Conservation (phyloP, 2,329 filamentous ascomycete genomes). For the Bipolaris zeicola region DNA sequence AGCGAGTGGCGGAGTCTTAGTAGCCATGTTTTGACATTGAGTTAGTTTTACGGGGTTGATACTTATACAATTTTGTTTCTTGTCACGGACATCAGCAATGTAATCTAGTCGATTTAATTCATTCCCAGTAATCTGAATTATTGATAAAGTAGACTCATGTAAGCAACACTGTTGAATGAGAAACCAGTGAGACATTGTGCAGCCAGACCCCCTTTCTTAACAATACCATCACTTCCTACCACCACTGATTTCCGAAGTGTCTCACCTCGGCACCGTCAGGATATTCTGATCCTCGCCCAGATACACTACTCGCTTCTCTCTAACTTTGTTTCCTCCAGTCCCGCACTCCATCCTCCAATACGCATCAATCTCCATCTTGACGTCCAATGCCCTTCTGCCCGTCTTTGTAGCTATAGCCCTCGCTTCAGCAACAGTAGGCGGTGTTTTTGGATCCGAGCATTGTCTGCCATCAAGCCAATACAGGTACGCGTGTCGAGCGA, state of each 20-base stretch:
- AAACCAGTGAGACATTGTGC: too few relatives aligned
- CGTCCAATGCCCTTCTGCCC: slow-evolving; percentile 13
- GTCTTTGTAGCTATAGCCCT: slow-evolving; percentile 11
- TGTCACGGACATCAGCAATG: too few relatives aligned
- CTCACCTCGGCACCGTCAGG: not conserved
- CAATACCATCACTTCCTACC: not conserved
- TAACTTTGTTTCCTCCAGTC: slow-evolving; percentile 1
- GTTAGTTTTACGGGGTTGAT: too few relatives aligned
- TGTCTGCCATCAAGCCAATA: slow-evolving; percentile 21
- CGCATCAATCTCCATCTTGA: slow-evolving; percentile 20
- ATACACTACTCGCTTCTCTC: slow-evolving; percentile 12
- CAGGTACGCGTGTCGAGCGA: slow-evolving; percentile 23
- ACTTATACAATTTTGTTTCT: too few relatives aligned
- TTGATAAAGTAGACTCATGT: too few relatives aligned
- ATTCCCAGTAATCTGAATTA: too few relatives aligned
- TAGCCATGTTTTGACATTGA: too few relatives aligned
- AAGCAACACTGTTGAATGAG: too few relatives aligned
- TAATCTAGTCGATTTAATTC: too few relatives aligned
- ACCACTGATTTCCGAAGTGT: slow-evolving; percentile 14
- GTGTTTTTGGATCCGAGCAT: slow-evolving; percentile 9
- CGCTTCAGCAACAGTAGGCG: slow-evolving; percentile 16
- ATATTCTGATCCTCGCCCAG: slow-evolving; percentile 17
- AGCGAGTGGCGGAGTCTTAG: too few relatives aligned
- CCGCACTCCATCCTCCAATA: slow-evolving; percentile 23
- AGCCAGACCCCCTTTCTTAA: not conserved